These are phyloP conservation scores for Hydnomerulius pinastri DNA, from an alignment of 768 basidiomycete genomes.

Conservation along the genomic window DNA sequence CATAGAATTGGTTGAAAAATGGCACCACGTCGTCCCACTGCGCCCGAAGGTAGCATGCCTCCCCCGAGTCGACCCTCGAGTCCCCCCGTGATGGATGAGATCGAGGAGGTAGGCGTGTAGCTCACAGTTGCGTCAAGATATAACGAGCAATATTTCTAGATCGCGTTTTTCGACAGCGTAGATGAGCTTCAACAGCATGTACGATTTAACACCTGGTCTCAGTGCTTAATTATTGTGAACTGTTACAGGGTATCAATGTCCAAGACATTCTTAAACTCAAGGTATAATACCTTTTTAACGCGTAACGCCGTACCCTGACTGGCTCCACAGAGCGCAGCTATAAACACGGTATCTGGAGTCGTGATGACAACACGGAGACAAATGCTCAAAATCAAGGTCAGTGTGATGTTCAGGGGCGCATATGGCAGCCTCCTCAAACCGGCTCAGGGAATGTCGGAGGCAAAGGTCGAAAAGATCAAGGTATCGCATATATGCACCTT, in stretches of 20 bases:
- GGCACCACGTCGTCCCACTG: conserved; percentile 32
- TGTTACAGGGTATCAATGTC: conserved; percentile 82
- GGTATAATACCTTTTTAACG: conserved; percentile 37
- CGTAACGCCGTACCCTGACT: background rate
- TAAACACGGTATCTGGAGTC: conserved; percentile 84
- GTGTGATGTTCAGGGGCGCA: background rate
- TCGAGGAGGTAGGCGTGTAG: conserved; percentile 40
- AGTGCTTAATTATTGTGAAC: conserved; percentile 8
- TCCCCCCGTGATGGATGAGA: conserved; percentile 34
- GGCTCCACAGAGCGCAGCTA: conserved; percentile 61
- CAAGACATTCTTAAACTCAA: conserved; percentile 96
- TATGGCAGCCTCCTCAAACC: background rate
- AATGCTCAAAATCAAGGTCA: conserved; percentile 90
- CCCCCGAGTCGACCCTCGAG: conserved; percentile 29
- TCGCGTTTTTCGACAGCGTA: conserved; percentile 72
- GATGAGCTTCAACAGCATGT: conserved; percentile 87
- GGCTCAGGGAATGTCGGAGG: conserved; percentile 87
- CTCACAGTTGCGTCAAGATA: background rate
- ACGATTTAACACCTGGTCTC: conserved; percentile 17
- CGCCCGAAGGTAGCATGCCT: conserved; percentile 24
- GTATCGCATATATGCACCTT: conserved; percentile 37
- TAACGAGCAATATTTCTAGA: conserved; percentile 33
- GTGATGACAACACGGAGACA: conserved; percentile 91
- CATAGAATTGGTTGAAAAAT: conserved; percentile 15
- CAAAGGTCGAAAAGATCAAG: conserved; percentile 98